Conservation (phyloP, 2,329 filamentous ascomycete genomes). For the Aureobasidium sp. region DNA sequence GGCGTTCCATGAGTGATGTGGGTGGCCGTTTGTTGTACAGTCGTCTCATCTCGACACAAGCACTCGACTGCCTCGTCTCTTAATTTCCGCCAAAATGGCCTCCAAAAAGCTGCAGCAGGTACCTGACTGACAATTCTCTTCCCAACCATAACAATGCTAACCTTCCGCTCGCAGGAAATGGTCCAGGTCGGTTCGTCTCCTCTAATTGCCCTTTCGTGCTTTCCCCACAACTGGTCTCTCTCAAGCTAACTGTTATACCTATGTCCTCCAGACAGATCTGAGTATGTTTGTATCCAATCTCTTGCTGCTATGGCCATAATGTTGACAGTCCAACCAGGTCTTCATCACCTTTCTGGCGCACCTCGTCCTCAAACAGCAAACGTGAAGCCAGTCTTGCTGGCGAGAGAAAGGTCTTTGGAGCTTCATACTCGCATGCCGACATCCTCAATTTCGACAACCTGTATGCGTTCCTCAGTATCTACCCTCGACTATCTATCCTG, state of each 20-base stretch:
- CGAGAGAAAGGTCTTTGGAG: constrained; percentile 76
- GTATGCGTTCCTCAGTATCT: constrained; percentile 39
- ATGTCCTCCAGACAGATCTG: constrained; percentile 25
- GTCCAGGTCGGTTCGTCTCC: constrained; percentile 89
- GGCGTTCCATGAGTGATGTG: background rate
- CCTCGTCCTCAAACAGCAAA: constrained; percentile 43
- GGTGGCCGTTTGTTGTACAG: constrained; percentile 7
- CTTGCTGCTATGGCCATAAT: background rate
- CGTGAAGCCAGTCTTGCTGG: constrained; percentile 48
- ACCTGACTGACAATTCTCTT: background rate
- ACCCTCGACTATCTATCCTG: background rate
- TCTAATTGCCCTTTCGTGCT: constrained; percentile 12
- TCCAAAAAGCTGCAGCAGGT: constrained; percentile 35
- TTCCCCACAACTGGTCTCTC: constrained; percentile 4
- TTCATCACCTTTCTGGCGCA: constrained; percentile 81
- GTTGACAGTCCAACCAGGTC: constrained; percentile 38
- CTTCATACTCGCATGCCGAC: constrained; percentile 93
- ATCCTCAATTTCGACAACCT: constrained; percentile 78
- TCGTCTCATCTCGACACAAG: background rate
- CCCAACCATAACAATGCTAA: constrained; percentile 17
- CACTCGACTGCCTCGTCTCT: background rate
- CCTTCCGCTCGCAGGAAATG: constrained; percentile 66
- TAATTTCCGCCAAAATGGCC: constrained; percentile 25
- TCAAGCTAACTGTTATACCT: constrained; percentile 8
- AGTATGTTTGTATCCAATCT: constrained; percentile 19